Conservation (phyloP, 1,139 yeast genomes). For the Candida albicans region DNA sequence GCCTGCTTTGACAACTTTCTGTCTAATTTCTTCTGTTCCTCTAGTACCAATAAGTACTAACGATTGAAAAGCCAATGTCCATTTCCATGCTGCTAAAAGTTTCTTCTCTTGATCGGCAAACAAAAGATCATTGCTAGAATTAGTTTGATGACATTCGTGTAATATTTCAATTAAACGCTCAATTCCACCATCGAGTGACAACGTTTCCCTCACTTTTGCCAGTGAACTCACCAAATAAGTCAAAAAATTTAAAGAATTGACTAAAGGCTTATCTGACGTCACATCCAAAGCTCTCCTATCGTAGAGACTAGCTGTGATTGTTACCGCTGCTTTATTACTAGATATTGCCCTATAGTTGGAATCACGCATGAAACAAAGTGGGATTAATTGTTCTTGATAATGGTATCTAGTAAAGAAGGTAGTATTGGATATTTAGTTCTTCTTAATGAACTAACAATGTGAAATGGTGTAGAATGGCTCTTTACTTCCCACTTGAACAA, state of each 20-base stretch:
- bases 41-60: conserved; percentile 87
- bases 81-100: conserved; percentile 84
- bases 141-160: conserved; percentile 63
- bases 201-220: conserved; percentile 86
- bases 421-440: not conserved
- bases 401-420: not conserved
- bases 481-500: not conserved
- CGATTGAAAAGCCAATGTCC: conserved; percentile 95
- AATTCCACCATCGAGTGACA: conserved; percentile 87
- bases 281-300: conserved; percentile 93
- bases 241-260: conserved; percentile 85
- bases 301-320: conserved; percentile 83
- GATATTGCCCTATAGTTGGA: conserved; percentile 79
- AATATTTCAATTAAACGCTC: conserved; percentile 84
- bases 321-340: conserved; percentile 84
- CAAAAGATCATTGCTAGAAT: not conserved
- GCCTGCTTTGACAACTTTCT: conserved; percentile 88
- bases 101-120: conserved; percentile 42
- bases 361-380: conserved; percentile 69
- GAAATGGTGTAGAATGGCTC: not conserved
- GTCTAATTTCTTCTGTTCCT: conserved; percentile 83
- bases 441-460: no score
- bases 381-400: not conserved
- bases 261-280: conserved; percentile 85
- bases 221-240: conserved; percentile 85